Conservation (phyloP, 2,329 filamentous ascomycete genomes). For the Triangularia verruculosa region DNA sequence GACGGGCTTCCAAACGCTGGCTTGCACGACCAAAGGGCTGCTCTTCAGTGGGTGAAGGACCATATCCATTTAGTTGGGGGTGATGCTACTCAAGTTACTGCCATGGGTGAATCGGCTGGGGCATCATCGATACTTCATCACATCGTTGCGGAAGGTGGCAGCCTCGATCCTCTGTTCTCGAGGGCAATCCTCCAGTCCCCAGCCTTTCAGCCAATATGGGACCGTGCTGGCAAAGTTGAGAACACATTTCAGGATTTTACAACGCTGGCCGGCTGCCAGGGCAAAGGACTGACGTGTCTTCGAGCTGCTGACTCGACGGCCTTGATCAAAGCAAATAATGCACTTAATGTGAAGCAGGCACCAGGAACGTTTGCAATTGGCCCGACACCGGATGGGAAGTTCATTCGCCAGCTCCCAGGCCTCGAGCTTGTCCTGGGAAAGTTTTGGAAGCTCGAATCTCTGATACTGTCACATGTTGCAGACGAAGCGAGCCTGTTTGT, state of each 20-base stretch:
- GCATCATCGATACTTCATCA: constrained; percentile 51
- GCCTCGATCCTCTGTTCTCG: constrained; percentile 42
- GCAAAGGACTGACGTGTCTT: constrained; percentile 31
- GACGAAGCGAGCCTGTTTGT: constrained; percentile 34
- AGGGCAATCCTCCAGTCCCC: constrained; percentile 36
- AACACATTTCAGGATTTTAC: constrained; percentile 34
- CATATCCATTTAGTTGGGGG: constrained; percentile 46
- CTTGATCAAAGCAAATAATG: constrained; percentile 31
- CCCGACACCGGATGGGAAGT: constrained; percentile 33
- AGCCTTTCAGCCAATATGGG: constrained; percentile 37
- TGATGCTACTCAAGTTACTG: constrained; percentile 44
- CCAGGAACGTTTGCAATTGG: constrained; percentile 34
- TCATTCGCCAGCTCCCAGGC: constrained; percentile 33
- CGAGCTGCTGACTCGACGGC: constrained; percentile 25
- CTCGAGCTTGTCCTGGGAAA: constrained; percentile 32
- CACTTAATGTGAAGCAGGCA: constrained; percentile 27
- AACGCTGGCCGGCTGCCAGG: constrained; percentile 32
- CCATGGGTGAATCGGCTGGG: constrained; percentile 51
- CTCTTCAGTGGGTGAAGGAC: constrained; percentile 48
- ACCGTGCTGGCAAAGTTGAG: constrained; percentile 32
- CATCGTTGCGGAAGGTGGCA: constrained; percentile 43
- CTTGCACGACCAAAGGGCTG: constrained; percentile 42
- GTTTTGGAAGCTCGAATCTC: constrained; percentile 30
- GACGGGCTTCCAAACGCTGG: constrained; percentile 44
- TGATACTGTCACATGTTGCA: constrained; percentile 33